phyloP scores from a whole-genome alignment of 1,139 yeast species.

The Meyerozyma smithsonii region DNA sequence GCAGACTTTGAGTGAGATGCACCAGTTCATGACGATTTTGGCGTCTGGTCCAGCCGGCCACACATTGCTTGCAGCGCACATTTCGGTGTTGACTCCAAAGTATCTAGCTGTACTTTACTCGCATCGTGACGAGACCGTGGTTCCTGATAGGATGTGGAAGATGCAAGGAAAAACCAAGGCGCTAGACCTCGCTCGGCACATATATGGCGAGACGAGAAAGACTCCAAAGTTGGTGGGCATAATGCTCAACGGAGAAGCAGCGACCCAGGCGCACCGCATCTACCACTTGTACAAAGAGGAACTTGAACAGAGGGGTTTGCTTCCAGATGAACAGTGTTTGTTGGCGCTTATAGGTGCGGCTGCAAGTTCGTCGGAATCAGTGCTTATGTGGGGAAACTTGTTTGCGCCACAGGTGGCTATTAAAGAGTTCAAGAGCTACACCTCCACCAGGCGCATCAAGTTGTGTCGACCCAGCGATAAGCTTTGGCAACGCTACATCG shows the following conservation, averaged over 20 bases:
- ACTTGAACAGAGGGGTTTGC: slow-evolving; percentile 11
- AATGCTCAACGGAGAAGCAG: slow-evolving; percentile 45
- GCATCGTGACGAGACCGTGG: slow-evolving; percentile 6
- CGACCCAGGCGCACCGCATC: slow-evolving; percentile 29
- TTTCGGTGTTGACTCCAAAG: slow-evolving; percentile 21
- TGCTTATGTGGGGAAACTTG: slow-evolving; percentile 40
- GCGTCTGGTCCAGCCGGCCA: slow-evolving; percentile 4
- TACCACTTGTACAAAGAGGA: slow-evolving; percentile 29
- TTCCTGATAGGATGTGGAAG: neutral
- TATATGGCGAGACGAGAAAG: slow-evolving; percentile 20
- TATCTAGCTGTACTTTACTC: slow-evolving; percentile 25
- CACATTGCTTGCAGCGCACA: slow-evolving; percentile 8
- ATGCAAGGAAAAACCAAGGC: neutral
- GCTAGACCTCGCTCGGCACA: slow-evolving; percentile 17
- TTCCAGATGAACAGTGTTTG: slow-evolving; percentile 36
- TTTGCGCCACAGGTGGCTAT: slow-evolving; percentile 61
- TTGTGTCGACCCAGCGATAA: slow-evolving; percentile 36
- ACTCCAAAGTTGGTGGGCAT: slow-evolving; percentile 27
- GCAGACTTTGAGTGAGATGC: slow-evolving; percentile 17
- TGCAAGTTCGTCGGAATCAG: slow-evolving; percentile 12
- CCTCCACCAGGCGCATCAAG: slow-evolving; percentile 17
- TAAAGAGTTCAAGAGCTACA: slow-evolving; percentile 45
- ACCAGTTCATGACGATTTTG: slow-evolving; percentile 15
- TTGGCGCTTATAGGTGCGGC: slow-evolving; percentile 42
- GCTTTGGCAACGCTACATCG: slow-evolving; percentile 50